These are phyloP conservation scores for Ophiobolus disseminans DNA, from an alignment of 2,329 filamentous ascomycete species.

Conservation along the genomic window DNA sequence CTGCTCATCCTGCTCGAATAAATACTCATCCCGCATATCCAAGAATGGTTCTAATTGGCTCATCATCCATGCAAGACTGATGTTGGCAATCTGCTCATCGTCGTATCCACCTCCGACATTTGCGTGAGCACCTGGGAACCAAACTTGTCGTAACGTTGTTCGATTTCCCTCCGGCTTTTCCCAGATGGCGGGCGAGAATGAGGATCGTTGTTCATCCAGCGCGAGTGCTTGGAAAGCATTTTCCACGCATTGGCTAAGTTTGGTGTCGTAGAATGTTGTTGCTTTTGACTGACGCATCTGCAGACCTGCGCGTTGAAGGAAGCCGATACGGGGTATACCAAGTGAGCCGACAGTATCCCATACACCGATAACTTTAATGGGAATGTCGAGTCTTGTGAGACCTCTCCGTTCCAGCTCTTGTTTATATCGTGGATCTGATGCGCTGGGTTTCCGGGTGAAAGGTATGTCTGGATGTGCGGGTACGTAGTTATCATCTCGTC, in stretches of 20 bases:
- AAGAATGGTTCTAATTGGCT: slow-evolving; percentile 57
- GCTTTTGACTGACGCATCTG: slow-evolving; percentile 46
- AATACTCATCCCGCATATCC: slow-evolving; percentile 56
- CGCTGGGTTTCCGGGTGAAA: slow-evolving; percentile 56
- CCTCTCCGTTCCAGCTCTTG: slow-evolving; percentile 50
- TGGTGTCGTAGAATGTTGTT: slow-evolving; percentile 59
- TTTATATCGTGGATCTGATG: slow-evolving; percentile 51
- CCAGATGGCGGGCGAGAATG: slow-evolving; percentile 63
- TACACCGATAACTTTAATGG: slow-evolving; percentile 55
- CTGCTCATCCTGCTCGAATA: slow-evolving; percentile 56
- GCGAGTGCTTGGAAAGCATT: slow-evolving; percentile 65
- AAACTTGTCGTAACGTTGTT: slow-evolving; percentile 60
- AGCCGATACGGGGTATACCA: slow-evolving; percentile 56
- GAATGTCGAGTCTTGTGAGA: slow-evolving; percentile 43
- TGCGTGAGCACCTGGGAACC: slow-evolving; percentile 63
- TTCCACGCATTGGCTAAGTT: slow-evolving; percentile 52
- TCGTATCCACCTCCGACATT: slow-evolving; percentile 60
- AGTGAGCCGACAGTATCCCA: slow-evolving; percentile 59
- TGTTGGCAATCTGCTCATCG: slow-evolving; percentile 56
- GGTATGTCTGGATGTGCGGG: slow-evolving; percentile 56
- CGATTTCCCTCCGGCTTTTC: slow-evolving; percentile 54
- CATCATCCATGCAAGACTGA: slow-evolving; percentile 65
- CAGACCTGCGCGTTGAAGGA: slow-evolving; percentile 45
- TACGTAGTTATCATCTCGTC: slow-evolving; percentile 52
- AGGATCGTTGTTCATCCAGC: slow-evolving; percentile 59